Percentiles rank a stretch among this genome's conserved stretches.
These are phyloP conservation scores for Tuber melanosporum DNA, from an alignment of 495 filamentous ascomycete species.

Conservation along the genomic window DNA sequence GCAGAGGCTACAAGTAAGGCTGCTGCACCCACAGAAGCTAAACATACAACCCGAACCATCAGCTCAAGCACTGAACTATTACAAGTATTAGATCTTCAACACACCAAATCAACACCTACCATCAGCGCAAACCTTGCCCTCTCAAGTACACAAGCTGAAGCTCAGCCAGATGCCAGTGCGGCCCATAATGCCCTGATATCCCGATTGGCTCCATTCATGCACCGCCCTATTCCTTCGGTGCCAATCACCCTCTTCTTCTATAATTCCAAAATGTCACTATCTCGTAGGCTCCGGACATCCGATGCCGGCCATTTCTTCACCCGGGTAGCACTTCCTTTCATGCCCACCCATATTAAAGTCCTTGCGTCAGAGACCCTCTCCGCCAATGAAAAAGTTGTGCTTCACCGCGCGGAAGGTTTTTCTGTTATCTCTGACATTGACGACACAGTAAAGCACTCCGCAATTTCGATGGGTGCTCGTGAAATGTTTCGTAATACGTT, in stretches of 20 bases:
- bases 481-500: conserved; percentile 97
- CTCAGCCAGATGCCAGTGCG: conserved; percentile 61
- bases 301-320: conserved; percentile 78
- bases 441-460: conserved; percentile 95
- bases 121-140: conserved; percentile 41
- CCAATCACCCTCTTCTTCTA: conserved; percentile 91
- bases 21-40: conserved; percentile 6
- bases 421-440: conserved; percentile 97
- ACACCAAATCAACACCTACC: conserved; percentile 34
- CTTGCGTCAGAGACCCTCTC: conserved; percentile 82
- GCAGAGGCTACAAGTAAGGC: neutral
- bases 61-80: conserved; percentile 52
- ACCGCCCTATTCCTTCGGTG: conserved; percentile 62
- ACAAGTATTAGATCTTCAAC: conserved; percentile 25
- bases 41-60: conserved; percentile 47
- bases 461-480: conserved; percentile 72
- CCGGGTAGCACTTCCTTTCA: conserved; percentile 73
- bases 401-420: conserved; percentile 65
- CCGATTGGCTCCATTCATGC: conserved; percentile 79
- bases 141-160: conserved; percentile 49
- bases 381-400: conserved; percentile 66
- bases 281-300: conserved; percentile 71
- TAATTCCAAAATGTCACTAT: conserved; percentile 56
- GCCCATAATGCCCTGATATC: conserved; percentile 85
- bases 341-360: conserved; percentile 81